These are phyloP conservation scores for Apiospora malaysiana DNA, from an alignment of 2,329 filamentous ascomycete species.

Conservation along the genomic window DNA sequence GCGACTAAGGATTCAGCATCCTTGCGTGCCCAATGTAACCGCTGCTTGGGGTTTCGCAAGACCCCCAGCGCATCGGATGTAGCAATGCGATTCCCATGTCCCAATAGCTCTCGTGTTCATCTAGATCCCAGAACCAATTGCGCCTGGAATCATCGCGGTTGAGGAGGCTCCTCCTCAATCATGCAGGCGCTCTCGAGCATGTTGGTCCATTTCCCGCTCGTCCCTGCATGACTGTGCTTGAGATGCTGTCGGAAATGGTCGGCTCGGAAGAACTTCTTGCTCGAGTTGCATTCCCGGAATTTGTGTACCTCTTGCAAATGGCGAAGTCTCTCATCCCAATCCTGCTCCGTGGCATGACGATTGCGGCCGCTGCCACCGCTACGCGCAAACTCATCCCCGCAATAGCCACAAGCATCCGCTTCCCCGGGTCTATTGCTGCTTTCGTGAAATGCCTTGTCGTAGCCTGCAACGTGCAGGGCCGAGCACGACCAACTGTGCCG, in stretches of 20 bases:
- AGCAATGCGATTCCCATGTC: neutral
- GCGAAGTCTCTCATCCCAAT: slow-evolving; percentile 86
- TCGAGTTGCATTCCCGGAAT: slow-evolving; percentile 96
- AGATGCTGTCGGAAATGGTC: slow-evolving; percentile 98
- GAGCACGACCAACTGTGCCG: slow-evolving; percentile 98
- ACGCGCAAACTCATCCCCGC: slow-evolving; percentile 83
- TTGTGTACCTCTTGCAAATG: slow-evolving; percentile 94
- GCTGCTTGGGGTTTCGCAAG: neutral
- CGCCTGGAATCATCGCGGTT: slow-evolving; percentile 41
- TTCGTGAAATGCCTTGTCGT: slow-evolving; percentile 84
- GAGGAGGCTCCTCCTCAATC: slow-evolving; percentile 80
- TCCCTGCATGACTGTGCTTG: slow-evolving; percentile 95
- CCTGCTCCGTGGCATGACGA: slow-evolving; percentile 71
- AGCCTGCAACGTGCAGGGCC: slow-evolving; percentile 69
- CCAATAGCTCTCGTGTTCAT: slow-evolving; percentile 1
- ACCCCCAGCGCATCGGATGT: neutral
- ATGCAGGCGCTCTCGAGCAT: slow-evolving; percentile 97
- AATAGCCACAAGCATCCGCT: slow-evolving; percentile 90
- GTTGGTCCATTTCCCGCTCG: slow-evolving; percentile 98
- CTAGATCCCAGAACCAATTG: neutral
- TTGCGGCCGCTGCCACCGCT: slow-evolving; percentile 48
- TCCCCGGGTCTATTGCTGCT: slow-evolving; percentile 71
- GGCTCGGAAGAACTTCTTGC: slow-evolving; percentile 96
- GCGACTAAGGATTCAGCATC: neutral
- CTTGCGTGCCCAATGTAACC: slow-evolving; percentile 14